Base-by-base conservation (phyloP, 2,329 filamentous ascomycete species). In the Fusarium coicis region DNA sequence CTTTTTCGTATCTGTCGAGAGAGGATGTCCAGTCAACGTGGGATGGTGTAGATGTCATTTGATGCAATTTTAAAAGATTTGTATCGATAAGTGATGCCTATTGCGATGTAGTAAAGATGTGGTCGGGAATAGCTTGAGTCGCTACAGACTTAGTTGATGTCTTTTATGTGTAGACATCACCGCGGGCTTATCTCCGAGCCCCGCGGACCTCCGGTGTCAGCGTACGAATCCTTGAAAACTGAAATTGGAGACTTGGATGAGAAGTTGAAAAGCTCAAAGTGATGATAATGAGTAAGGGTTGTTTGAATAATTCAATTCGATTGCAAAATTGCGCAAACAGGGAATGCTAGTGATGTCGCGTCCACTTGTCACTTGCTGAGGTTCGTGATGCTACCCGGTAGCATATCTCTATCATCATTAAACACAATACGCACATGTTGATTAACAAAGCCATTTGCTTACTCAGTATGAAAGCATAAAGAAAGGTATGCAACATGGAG, bases 1-100 rank as follows among this genome's bases (percentile, higher is more conserved):
- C 63, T 10, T 43, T 50, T 37, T 63, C 58, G 18, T 36, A 63
- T 15, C 36, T 28, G 18, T 66, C 42, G 10, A 10, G 30, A 18
- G 47, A 43, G 3, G 49, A 43, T 15, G 63, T 49, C 58, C 63
- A 66, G 10, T 34, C n/a, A 26, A 19, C 10, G 1, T 21, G 19
- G 2, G 28, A 34, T n/a, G 5, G 7, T 4, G 10, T 12, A 4
- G 21, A 34, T 19, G n/a, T 7, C 57, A 60, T 60, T 28, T 28
- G n/a, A n/a, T n/a, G 12, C 5, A 10, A 19, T 18, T 16, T 0
- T 3, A 19, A 19, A 0, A 4, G 7, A 1, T 7, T 1, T 4
- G 26, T 1, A 19, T 7, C 0, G 7, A 19, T 2, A 21, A 6
- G 21, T 10, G 8, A 11, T 18, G 7, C 7, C 10, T 5, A 26